phyloP scores from a whole-genome alignment of 192 early-diverging fungal genomes.

The Diversispora eburnea region DNA sequence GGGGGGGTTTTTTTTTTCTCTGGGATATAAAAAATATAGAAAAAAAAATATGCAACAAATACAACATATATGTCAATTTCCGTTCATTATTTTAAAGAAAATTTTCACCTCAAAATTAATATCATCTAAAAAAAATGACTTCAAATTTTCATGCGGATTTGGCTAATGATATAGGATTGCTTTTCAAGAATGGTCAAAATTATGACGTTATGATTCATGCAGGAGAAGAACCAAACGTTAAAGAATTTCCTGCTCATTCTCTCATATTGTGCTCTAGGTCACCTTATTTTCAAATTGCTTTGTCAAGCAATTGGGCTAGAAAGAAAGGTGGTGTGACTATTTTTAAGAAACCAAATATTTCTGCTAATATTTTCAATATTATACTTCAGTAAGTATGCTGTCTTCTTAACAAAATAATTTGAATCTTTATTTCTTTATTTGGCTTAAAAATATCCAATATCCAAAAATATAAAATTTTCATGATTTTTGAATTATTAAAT shows the following conservation, averaged over 20 bases:
- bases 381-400: not conserved
- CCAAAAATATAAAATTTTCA: too few relatives aligned
- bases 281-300: constrained; percentile 10
- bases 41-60: too few relatives aligned
- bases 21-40: too few relatives aligned
- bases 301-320: not conserved
- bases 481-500: too few relatives aligned
- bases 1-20: too few relatives aligned
- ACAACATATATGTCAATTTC: too few relatives aligned
- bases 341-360: constrained; percentile 21
- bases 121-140: not conserved
- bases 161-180: not conserved
- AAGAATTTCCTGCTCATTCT: constrained; percentile 15
- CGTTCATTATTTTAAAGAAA: too few relatives aligned
- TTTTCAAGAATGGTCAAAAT: not conserved
- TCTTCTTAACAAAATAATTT: not conserved
- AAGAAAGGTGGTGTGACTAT: not conserved
- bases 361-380: not conserved
- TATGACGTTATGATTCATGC: constrained; percentile 19
- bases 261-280: not conserved
- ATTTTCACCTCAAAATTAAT: too few relatives aligned
- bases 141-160: not conserved
- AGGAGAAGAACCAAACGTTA: not conserved
- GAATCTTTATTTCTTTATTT: not conserved
- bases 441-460: too few relatives aligned